These are phyloP conservation scores for Gracilaria domingensis DNA, from an alignment of 23 red algal species.

Conservation along the genomic window DNA sequence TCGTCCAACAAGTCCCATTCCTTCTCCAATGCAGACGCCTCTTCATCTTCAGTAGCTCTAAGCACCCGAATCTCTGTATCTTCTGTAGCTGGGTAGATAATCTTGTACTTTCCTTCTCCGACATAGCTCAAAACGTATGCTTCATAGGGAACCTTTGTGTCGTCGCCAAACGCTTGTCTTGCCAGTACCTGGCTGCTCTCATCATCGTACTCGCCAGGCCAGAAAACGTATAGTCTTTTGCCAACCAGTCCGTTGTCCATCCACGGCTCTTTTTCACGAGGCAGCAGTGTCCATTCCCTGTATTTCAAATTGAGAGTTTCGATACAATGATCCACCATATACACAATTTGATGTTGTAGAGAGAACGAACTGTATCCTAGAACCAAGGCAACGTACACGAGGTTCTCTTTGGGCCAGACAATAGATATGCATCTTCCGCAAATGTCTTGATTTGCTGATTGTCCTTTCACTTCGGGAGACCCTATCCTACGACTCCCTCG, in stretches of 20 bases:
- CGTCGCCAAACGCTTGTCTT: constrained; percentile 19
- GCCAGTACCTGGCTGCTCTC: constrained; percentile 18
- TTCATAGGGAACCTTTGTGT: constrained; percentile 57
- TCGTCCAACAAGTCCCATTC: constrained; percentile 60
- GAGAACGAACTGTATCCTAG: constrained; percentile 38
- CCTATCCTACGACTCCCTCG: background rate
- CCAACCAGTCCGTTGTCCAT: constrained; percentile 48
- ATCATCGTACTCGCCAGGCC: constrained; percentile 53
- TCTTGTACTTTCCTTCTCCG: constrained; percentile 50
- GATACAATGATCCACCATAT: constrained; percentile 60
- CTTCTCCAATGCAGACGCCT: constrained; percentile 10
- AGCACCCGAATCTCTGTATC: constrained; percentile 44
- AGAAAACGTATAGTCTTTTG: constrained; percentile 58
- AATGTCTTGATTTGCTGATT: constrained; percentile 46
- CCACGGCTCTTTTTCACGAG: constrained; percentile 60
- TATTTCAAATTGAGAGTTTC: constrained; percentile 58
- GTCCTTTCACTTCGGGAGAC: constrained; percentile 14
- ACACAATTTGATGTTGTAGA: constrained; percentile 51
- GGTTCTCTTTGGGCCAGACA: constrained; percentile 42
- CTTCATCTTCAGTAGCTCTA: constrained; percentile 12
- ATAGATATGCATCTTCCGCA: constrained; percentile 44
- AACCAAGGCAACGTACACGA: constrained; percentile 60
- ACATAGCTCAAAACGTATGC: constrained; percentile 62
- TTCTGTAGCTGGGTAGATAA: constrained; percentile 52
- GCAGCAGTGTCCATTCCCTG: constrained; percentile 49